Evolutionary conservation across 257 asterid genomes (phyloP), one percentile per base, ranked within the genome.

Genomic region (Nicotiana knightiana): DNA sequence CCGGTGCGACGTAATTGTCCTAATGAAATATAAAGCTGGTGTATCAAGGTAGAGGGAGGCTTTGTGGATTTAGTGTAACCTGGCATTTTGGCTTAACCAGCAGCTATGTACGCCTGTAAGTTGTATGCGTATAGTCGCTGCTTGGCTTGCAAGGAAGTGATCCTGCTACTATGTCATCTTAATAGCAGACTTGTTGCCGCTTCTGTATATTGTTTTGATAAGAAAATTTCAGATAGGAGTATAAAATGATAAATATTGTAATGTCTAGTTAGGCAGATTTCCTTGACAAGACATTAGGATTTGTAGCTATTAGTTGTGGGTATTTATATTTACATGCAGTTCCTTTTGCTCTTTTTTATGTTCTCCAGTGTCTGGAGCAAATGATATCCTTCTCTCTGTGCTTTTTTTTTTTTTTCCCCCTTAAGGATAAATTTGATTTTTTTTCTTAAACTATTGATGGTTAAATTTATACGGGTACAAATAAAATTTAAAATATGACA

Each of bases 141-240:
- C 80, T 85, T 81, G 46, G 64, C 77, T 85, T 84, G 83, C 86
- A 33, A 81, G 84, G 79, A 83, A 84, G 87, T 81, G 55, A 78
- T 81, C 79, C 32, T 61, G 82, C 87, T 90, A 80, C 80, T 70
- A 35, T 84, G 80, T 43, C 59, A 48, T 76, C 86, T 58, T 89
- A 71, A 83, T 79, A 79, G 83, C 71, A 77, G 53, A 57, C 77
- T 78, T 76, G 18, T 78, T 82, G 6, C 81, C 75, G n/a, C 81
- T 83, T 87, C 81, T 93, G 98, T 93, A 93, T 87, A 92, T 91
- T 90, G 88, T 89, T 89, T 90, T 88, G 91, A 83, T 86, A 67
- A 59, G 77, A 79, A 35, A 64, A 79, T 68, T 76, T 70, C 16
- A 81, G 84, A 67, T 84, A 87, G 90, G 81, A 76, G 82, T 76